Base-by-base conservation (phyloP, 352 stramenopile genomes). In the Phytopythium aichiense region DNA sequence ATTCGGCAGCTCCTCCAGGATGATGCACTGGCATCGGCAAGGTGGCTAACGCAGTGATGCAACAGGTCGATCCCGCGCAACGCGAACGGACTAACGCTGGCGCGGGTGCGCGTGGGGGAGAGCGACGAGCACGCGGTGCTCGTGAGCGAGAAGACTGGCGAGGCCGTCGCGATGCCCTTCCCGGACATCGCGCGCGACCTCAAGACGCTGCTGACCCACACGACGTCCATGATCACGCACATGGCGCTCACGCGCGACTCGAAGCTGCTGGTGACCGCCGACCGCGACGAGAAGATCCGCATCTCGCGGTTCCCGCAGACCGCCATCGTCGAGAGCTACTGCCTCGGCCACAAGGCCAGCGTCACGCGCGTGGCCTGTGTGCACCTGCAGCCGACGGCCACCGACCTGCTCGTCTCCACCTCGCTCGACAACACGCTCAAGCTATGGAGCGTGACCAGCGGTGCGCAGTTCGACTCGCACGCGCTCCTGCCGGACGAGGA, bases 261-360 rank as follows among this genome's bases (percentile, higher is more conserved):
- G 55, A 69, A 64, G 52, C 61, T 90, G 61, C 65, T 95, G 28
- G 67, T 95, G 18, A 90, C 84, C 16, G 87, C 80, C 2, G 87
- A 95, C 57, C 81, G 87, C 30, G 85, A 95, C 58, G 87, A 95
- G 56, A 94, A 95, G 69, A 66, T 95, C 48, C 83, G 87, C n/a
- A 78, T 95, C 11, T 93, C 87, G 31, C 70, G 78, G 52, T 95
- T 95, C 58, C 87, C 87, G 7, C 79, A 72, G 25, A 84, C 83
- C 42, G 50, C 78, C 20, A 75, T 94, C 60, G 76, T 95, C 40
- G 78, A 92, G 61, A 90, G 74, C 67, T 95, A 93, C 73, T 95
- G 87, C 60, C 73, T 95, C 49, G 87, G 87, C 18, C 87, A 95
- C 64, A 73, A 71, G 25, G 74, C 84, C 12, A 85, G 76, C 67